Conservation (phyloP, 805 yeast genomes). For the Candida dendrica region DNA sequence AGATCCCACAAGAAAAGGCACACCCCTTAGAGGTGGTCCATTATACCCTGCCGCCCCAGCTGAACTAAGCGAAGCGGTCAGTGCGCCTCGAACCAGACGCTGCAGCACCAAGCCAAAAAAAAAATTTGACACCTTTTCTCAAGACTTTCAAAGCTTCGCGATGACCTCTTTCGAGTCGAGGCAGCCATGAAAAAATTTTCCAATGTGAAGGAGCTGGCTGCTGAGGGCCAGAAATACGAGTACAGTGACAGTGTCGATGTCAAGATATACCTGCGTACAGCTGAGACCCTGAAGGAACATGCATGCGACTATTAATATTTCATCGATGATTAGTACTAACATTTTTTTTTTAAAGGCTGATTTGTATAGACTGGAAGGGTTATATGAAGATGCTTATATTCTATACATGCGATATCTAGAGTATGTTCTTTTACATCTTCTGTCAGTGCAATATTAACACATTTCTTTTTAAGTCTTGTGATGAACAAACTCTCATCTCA, state of each 20-base stretch:
- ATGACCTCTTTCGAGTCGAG: no score
- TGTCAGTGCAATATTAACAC: no score
- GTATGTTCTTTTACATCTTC: no score
- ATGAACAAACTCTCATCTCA: conserved; percentile 39
- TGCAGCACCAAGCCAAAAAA: no score
- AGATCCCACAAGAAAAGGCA: no score
- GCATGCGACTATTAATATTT: conserved; percentile 15
- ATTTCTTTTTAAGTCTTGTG: conserved; percentile 23
- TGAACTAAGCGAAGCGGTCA: no score
- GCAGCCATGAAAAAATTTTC: neutral
- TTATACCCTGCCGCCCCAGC: no score
- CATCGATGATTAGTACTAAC: conserved; percentile 3
- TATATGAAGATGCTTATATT: conserved; percentile 44
- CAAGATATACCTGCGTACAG: conserved; percentile 49
- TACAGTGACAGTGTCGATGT: conserved; percentile 45
- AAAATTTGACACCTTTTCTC: no score
- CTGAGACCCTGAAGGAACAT: conserved; percentile 37
- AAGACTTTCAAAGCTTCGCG: neutral
- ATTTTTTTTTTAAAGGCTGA: conserved; percentile 25
- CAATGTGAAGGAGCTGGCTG: conserved; percentile 28
- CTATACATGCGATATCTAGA: conserved; percentile 55
- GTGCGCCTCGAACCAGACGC: no score
- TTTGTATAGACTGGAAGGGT: conserved; percentile 34
- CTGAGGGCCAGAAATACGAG: conserved; percentile 46
- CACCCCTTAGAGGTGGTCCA: no score